phyloP scores from a whole-genome alignment of 805 yeast genomes.

The Spathaspora hagerdaliae region DNA sequence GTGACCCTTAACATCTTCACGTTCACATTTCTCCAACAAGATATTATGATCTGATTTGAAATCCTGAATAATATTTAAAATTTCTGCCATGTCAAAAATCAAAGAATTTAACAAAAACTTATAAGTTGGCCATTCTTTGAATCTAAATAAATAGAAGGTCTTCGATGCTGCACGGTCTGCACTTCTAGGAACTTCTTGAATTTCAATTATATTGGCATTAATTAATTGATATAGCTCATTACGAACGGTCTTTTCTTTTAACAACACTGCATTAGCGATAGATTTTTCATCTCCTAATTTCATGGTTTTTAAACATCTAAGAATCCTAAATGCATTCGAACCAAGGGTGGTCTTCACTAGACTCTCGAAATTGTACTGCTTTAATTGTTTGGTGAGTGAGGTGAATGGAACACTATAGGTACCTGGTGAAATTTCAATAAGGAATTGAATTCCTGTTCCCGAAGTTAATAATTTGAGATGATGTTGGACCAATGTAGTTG shows the following conservation, averaged over 20 bases:
- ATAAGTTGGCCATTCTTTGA: slow-evolving; percentile 38
- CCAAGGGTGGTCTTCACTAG: slow-evolving; percentile 62
- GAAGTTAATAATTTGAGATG: slow-evolving; percentile 68
- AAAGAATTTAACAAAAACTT: slow-evolving; percentile 38
- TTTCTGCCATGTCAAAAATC: slow-evolving; percentile 50
- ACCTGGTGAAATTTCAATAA: slow-evolving; percentile 55
- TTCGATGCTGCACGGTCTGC: slow-evolving; percentile 89
- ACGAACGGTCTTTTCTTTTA: slow-evolving; percentile 75
- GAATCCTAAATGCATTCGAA: slow-evolving; percentile 60
- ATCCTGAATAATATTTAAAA: slow-evolving; percentile 46
- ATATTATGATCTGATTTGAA: slow-evolving; percentile 59
- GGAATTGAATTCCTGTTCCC: slow-evolving; percentile 51
- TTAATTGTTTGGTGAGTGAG: slow-evolving; percentile 42
- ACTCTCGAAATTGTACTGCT: slow-evolving; percentile 51
- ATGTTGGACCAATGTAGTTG: slow-evolving; percentile 41
- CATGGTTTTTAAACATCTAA: slow-evolving; percentile 70
- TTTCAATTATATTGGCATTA: slow-evolving; percentile 68
- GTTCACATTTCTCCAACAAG: slow-evolving; percentile 71
- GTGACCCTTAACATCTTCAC: slow-evolving; percentile 86
- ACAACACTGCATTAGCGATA: slow-evolving; percentile 67
- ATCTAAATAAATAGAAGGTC: slow-evolving; percentile 78
- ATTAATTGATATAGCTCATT: slow-evolving; percentile 64
- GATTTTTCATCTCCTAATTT: slow-evolving; percentile 82
- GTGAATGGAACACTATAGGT: slow-evolving; percentile 60
- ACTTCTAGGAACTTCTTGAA: slow-evolving; percentile 92